Percentiles rank a stretch among this genome's conserved stretches.
phyloP scores from a whole-genome alignment of 2,329 filamentous ascomycete genomes.

The Phialocephala subalpina region DNA sequence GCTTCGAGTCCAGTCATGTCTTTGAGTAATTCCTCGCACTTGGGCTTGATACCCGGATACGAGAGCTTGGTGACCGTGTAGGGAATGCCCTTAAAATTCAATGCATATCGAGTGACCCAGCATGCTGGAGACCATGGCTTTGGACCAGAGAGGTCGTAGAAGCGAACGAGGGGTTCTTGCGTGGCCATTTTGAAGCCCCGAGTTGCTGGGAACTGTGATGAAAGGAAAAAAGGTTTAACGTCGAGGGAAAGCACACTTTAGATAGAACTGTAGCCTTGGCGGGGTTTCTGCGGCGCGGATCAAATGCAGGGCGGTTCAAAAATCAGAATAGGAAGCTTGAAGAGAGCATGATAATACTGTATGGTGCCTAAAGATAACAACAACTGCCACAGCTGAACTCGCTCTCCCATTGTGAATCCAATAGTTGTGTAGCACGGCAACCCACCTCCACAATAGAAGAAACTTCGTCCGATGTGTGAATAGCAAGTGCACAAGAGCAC shows the following conservation, averaged over 20 bases:
- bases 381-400: background rate
- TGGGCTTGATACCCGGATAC: conserved; percentile 33
- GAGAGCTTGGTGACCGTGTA: conserved; percentile 26
- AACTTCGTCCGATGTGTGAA: background rate
- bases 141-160: conserved; percentile 36
- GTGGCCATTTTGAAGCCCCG: conserved; percentile 18
- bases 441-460: too few species aligned
- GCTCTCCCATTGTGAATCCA: background rate
- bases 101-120: conserved; percentile 28
- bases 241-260: too few species aligned
- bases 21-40: conserved; percentile 28
- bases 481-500: background rate
- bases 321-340: conserved; percentile 1
- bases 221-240: background rate
- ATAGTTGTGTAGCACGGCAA: background rate
- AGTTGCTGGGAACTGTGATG: background rate
- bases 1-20: conserved; percentile 24
- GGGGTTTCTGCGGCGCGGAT: background rate
- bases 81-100: conserved; percentile 34
- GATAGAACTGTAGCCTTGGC: background rate
- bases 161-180: conserved; percentile 29
- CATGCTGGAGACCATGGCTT: conserved; percentile 33
- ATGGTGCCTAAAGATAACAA: background rate
- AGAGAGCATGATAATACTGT: too few species aligned
- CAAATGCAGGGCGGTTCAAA: too few species aligned